Percentiles rank a stretch among this genome's conserved stretches.
phyloP scores from a whole-genome alignment of 2,329 filamentous ascomycete genomes.

The Scytalidium lignicola region DNA sequence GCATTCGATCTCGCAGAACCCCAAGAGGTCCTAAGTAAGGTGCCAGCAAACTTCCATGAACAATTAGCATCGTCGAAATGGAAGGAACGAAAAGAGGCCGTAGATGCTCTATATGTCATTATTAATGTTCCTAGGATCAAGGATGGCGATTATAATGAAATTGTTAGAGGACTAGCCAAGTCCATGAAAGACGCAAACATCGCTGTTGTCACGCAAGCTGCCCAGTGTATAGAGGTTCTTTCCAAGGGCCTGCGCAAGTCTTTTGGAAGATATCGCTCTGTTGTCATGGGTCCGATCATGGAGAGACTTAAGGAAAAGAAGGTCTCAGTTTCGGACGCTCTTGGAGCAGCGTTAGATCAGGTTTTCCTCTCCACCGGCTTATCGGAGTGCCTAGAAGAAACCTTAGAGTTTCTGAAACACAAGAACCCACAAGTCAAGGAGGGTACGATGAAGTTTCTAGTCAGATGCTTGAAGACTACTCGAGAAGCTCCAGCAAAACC shows the following conservation, averaged over 20 bases:
- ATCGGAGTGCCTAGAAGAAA: slow-evolving; percentile 87
- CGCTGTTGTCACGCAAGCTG: slow-evolving; percentile 86
- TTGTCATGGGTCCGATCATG: slow-evolving; percentile 83
- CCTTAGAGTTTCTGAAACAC: slow-evolving; percentile 75
- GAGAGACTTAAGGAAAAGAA: slow-evolving; percentile 99
- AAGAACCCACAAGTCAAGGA: slow-evolving; percentile 99
- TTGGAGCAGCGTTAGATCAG: slow-evolving; percentile 76
- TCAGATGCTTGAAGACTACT: slow-evolving; percentile 78
- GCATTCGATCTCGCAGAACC: slow-evolving; percentile 78
- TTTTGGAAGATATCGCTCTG: slow-evolving; percentile 75
- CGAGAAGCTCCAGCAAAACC: slow-evolving; percentile 77
- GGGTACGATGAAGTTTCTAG: slow-evolving; percentile 89
- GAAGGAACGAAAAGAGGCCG: slow-evolving; percentile 95
- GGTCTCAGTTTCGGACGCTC: slow-evolving; percentile 76
- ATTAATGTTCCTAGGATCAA: slow-evolving; percentile 88
- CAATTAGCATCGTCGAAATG: slow-evolving; percentile 87
- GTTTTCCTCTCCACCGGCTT: slow-evolving; percentile 63
- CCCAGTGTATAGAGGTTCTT: slow-evolving; percentile 84
- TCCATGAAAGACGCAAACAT: slow-evolving; percentile 99
- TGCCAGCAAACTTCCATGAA: slow-evolving; percentile 79
- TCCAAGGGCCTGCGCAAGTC: slow-evolving; percentile 76
- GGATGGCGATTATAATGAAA: slow-evolving; percentile 81
- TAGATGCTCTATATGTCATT: slow-evolving; percentile 72
- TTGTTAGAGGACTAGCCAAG: slow-evolving; percentile 81
- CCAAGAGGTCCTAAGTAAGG: slow-evolving; percentile 76